Evolutionary conservation across 768 basidiomycete genomes (phyloP).

Genomic region (Termitomyces eurrhizus): DNA sequence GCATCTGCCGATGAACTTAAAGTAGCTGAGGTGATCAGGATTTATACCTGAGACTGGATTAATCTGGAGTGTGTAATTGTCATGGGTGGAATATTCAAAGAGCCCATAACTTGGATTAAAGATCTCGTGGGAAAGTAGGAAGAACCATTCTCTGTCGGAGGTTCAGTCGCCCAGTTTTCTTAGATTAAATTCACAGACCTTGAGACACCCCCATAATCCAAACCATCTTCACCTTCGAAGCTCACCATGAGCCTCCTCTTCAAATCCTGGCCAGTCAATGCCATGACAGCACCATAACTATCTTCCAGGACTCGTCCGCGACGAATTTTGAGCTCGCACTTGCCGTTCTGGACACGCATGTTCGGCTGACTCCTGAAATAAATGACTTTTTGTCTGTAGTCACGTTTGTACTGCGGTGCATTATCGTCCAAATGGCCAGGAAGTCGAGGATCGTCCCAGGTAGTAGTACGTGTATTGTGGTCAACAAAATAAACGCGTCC

Average conservation of each 20-base stretch:
- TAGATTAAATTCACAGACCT: constrained; percentile 35
- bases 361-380: constrained; percentile 92
- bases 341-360: constrained; percentile 71
- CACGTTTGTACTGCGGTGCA: constrained; percentile 94
- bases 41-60: constrained; percentile 75
- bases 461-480: constrained; percentile 84
- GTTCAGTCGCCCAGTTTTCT: constrained; percentile 1
- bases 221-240: constrained; percentile 77
- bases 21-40: constrained; percentile 75
- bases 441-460: constrained; percentile 91
- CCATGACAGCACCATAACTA: constrained; percentile 83
- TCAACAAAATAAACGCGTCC: constrained; percentile 90
- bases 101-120: constrained; percentile 82
- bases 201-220: constrained; percentile 77
- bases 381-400: constrained; percentile 87
- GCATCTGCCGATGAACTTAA: constrained; percentile 76
- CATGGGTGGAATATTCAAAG: constrained; percentile 76
- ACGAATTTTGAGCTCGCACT: constrained; percentile 84
- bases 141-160: constrained; percentile 75
- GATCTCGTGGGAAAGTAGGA: constrained; percentile 78
- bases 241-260: constrained; percentile 69
- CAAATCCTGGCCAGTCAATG: constrained; percentile 63
- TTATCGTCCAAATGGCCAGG: constrained; percentile 80
- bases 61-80: constrained; percentile 79
- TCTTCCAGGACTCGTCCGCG: constrained; percentile 83